Evolutionary conservation across 176 grass and related monocot species (phyloP).

Genomic region (Pontederia crassipes): DNA sequence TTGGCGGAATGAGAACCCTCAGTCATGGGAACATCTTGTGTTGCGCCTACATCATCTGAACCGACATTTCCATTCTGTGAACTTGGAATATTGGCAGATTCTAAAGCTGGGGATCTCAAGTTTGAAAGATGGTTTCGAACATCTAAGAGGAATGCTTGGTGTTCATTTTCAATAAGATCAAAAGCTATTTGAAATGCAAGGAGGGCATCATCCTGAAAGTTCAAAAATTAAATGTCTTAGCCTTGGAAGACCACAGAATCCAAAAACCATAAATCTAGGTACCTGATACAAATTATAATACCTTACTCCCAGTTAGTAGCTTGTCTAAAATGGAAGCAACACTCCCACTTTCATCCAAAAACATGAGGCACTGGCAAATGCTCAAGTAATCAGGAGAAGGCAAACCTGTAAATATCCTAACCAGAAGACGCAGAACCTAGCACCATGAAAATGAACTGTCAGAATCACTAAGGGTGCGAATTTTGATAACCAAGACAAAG

Average conservation of each 20-base stretch:
- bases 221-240: constrained; percentile 13
- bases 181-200: constrained; percentile 96
- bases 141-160: constrained; percentile 88
- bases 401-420: constrained; percentile 84
- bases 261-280: neutral
- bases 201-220: constrained; percentile 81
- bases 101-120: constrained; percentile 1
- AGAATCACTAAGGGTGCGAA: neutral
- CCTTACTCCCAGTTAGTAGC: constrained; percentile 76
- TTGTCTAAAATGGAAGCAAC: constrained; percentile 83
- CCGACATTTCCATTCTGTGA: constrained; percentile 31
- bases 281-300: constrained; percentile 17
- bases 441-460: constrained; percentile 6
- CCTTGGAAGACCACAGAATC: neutral
- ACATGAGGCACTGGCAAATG: constrained; percentile 97
- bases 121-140: constrained; percentile 42
- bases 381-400: constrained; percentile 82
- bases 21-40: constrained; percentile 80
- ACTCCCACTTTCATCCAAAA: constrained; percentile 69
- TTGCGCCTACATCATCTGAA: constrained; percentile 29
- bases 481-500: neutral
- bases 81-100: constrained; percentile 12
- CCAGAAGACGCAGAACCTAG: constrained; percentile 77
- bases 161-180: constrained; percentile 96
- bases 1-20: constrained; percentile 46